A percentile compares a stretch with the other conserved stretches of the same genome.
Conservation (phyloP, 1,284 basidiomycete genomes). For the Irpex sp. region DNA sequence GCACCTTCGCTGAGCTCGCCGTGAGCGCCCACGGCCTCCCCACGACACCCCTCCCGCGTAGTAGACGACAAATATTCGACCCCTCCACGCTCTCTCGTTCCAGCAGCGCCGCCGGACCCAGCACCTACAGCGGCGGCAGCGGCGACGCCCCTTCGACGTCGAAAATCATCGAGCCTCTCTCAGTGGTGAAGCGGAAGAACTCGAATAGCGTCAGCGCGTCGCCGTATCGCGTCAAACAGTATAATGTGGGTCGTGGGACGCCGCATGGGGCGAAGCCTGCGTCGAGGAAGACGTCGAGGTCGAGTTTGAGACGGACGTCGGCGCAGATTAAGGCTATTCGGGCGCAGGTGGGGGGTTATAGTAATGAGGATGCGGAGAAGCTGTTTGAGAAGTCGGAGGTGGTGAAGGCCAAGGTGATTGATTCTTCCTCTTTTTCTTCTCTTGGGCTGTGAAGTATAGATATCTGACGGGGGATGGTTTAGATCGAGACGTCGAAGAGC, state of each 20-base stretch:
- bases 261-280: conserved; percentile 44
- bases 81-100: background rate
- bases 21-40: conserved; percentile 19
- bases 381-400: conserved; percentile 44
- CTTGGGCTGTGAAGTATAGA: background rate
- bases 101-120: background rate
- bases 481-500: conserved; percentile 64
- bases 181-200: conserved; percentile 77
- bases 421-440: conserved; percentile 3
- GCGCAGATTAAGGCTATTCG: conserved; percentile 37
- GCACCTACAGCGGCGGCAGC: conserved; percentile 38
- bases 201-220: conserved; percentile 41
- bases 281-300: conserved; percentile 41
- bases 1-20: conserved; percentile 12
- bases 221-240: conserved; percentile 34
- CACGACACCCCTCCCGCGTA: conserved; percentile 48
- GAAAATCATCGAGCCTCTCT: conserved; percentile 61
- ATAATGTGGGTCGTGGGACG: conserved; percentile 20
- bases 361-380: conserved; percentile 34
- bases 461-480: conserved; percentile 11
- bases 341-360: background rate
- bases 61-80: conserved; percentile 59
- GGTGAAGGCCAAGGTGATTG: conserved; percentile 61
- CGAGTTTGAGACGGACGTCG: conserved; percentile 37
- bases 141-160: conserved; percentile 21